These are phyloP conservation scores for Amorphotheca resinae DNA, from an alignment of 495 filamentous ascomycete species.

Conservation along the genomic window DNA sequence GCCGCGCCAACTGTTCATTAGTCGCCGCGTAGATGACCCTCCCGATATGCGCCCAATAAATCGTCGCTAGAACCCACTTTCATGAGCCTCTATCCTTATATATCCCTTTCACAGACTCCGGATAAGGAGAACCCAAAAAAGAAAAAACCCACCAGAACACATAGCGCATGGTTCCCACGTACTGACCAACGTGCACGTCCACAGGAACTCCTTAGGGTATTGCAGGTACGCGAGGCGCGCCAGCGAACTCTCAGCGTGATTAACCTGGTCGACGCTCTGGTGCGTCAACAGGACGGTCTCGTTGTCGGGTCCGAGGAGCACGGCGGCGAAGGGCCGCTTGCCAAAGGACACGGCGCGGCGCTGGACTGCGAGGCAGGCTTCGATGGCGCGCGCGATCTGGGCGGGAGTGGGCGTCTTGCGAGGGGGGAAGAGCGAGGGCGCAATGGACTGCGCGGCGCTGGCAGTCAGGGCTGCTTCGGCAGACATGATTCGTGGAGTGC, in stretches of 20 bases:
- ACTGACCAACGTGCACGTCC: conserved; percentile 36
- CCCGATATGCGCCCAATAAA: conserved; percentile 44
- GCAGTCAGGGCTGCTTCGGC: conserved; percentile 16
- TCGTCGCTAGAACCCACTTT: conserved; percentile 15
- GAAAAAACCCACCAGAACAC: conserved; percentile 25
- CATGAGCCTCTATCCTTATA: background rate
- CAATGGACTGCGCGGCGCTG: conserved; percentile 9
- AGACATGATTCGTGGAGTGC: conserved; percentile 6
- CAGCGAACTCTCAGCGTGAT: conserved; percentile 38
- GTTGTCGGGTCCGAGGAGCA: conserved; percentile 37
- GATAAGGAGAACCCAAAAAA: background rate
- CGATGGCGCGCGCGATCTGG: conserved; percentile 27
- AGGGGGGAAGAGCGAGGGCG: conserved; percentile 22
- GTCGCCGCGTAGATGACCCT: conserved; percentile 40
- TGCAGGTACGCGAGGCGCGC: conserved; percentile 38
- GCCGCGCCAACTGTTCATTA: conserved; percentile 31
- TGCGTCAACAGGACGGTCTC: conserved; percentile 33
- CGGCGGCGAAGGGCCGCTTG: conserved; percentile 38
- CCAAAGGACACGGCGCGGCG: conserved; percentile 26
- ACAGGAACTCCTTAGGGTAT: conserved; percentile 36
- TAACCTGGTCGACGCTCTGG: conserved; percentile 41
- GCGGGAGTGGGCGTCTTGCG: conserved; percentile 22
- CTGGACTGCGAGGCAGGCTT: conserved; percentile 31
- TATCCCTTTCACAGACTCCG: background rate
- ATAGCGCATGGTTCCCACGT: conserved; percentile 48